phyloP scores from a whole-genome alignment of 2,329 filamentous ascomycete species.

The Fusarium guadeloupense region DNA sequence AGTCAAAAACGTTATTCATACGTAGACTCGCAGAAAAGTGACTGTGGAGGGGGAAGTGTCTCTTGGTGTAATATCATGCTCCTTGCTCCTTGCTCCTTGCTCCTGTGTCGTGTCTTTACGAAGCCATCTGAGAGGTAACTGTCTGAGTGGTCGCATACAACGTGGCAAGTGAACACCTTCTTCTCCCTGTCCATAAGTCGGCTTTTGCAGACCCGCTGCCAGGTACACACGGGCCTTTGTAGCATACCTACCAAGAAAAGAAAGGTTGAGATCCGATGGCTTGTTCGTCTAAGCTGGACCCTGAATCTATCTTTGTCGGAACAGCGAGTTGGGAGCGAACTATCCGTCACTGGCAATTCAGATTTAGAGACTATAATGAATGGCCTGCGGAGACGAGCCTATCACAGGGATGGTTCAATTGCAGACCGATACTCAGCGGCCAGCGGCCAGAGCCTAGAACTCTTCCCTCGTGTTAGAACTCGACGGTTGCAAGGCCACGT shows the following conservation, averaged over 20 bases:
- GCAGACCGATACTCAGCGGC: conserved; percentile 6
- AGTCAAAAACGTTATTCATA: conserved; percentile 7
- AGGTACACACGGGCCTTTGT: conserved; percentile 25
- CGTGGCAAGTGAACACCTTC: conserved; percentile 28
- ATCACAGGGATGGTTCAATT: conserved; percentile 12
- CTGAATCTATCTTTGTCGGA: conserved; percentile 24
- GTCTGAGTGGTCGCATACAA: conserved; percentile 26
- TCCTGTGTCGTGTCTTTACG: neutral
- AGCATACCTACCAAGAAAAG: conserved; percentile 3
- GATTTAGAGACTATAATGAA: conserved; percentile 6
- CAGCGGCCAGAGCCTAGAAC: conserved; percentile 28
- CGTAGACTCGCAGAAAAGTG: neutral
- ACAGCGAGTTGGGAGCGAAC: conserved; percentile 8
- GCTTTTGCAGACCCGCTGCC: conserved; percentile 4
- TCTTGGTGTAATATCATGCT: neutral
- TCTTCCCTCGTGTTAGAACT: conserved; percentile 7
- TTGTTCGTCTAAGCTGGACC: conserved; percentile 25
- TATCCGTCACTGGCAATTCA: neutral
- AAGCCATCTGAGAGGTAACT: neutral
- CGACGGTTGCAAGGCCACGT: conserved; percentile 14
- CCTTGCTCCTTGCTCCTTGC: no score
- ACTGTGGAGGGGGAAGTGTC: neutral
- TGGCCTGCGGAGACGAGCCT: conserved; percentile 10
- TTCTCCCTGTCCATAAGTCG: conserved; percentile 9
- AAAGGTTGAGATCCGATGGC: conserved; percentile 6